These are phyloP conservation scores for Pythium aquatile DNA, from an alignment of 352 stramenopile species.

Conservation along the genomic window DNA sequence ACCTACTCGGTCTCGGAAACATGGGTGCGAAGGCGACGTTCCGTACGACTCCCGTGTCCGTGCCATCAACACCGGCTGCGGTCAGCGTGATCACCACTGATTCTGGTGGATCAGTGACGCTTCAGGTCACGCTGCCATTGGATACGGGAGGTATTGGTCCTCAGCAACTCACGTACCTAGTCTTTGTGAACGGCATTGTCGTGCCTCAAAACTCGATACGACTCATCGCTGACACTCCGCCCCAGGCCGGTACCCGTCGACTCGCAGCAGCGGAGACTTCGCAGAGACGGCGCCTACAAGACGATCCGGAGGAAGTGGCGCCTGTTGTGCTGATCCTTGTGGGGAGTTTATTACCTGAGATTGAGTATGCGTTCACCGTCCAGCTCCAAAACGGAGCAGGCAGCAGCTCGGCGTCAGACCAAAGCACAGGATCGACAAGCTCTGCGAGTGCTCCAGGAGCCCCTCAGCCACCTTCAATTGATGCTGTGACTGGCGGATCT, in stretches of 20 bases:
- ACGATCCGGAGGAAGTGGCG: background rate
- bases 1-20: conserved; percentile 39
- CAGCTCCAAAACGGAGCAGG: conserved; percentile 35
- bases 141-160: conserved; percentile 44
- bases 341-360: conserved; percentile 41
- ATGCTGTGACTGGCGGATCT: conserved; percentile 37
- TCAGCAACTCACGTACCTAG: conserved; percentile 32
- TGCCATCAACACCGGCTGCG: conserved; percentile 31
- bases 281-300: background rate
- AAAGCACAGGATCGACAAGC: conserved; percentile 17
- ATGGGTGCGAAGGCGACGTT: conserved; percentile 30
- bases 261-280: background rate
- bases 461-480: conserved; percentile 28
- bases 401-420: conserved; percentile 23
- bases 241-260: background rate
- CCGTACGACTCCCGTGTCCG: conserved; percentile 27
- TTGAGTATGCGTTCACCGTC: conserved; percentile 47
- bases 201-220: conserved; percentile 16
- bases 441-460: conserved; percentile 27
- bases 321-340: conserved; percentile 15
- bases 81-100: conserved; percentile 24
- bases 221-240: background rate
- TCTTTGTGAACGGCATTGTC: conserved; percentile 43
- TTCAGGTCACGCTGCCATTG: conserved; percentile 32
- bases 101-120: conserved; percentile 40